Percentiles rank a stretch among this genome's conserved stretches.
Conservation (phyloP, 768 basidiomycete genomes). For the Candolleomyces aberdarensis region DNA sequence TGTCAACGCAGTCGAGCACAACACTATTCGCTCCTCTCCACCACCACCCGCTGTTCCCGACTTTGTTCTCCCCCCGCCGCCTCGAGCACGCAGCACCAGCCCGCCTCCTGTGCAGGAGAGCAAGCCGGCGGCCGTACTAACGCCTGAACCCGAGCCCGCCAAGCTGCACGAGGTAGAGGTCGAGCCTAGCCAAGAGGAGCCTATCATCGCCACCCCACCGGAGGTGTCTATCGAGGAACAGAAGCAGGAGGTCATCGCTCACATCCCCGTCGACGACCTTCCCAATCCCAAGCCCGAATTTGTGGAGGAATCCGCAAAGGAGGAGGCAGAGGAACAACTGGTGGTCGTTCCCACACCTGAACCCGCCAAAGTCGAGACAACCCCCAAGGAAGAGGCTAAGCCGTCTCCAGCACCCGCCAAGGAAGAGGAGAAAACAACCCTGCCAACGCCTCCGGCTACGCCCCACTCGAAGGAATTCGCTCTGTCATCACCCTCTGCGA, state of each 20-base stretch:
- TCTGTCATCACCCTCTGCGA: slow-evolving; percentile 19
- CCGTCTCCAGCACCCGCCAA: slow-evolving; percentile 4
- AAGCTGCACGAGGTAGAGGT: slow-evolving; percentile 5
- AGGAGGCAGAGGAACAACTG: no score
- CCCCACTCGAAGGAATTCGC: slow-evolving; percentile 15
- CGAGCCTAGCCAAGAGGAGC: slow-evolving; percentile 17
- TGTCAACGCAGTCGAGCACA: no score
- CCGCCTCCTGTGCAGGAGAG: neutral
- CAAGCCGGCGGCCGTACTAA: neutral
- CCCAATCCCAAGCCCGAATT: slow-evolving; percentile 1
- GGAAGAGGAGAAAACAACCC: slow-evolving; percentile 4
- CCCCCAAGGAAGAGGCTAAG: neutral
- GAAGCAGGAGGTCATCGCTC: neutral
- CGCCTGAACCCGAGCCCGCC: neutral
- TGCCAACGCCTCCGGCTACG: slow-evolving; percentile 11
- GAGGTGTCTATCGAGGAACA: slow-evolving; percentile 3
- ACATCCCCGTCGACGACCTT: neutral
- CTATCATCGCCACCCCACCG: slow-evolving; percentile 4
- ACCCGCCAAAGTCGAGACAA: slow-evolving; percentile 5
- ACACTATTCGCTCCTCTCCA: no score
- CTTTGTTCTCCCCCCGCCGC: no score
- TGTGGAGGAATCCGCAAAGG: no score
- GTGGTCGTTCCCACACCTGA: no score
- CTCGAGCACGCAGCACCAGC: neutral
- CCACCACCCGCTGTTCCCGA: no score